A percentile compares a stretch with the other conserved stretches of the same genome.
phyloP scores from a whole-genome alignment of 768 basidiomycete species.

The Mycena polygramma region DNA sequence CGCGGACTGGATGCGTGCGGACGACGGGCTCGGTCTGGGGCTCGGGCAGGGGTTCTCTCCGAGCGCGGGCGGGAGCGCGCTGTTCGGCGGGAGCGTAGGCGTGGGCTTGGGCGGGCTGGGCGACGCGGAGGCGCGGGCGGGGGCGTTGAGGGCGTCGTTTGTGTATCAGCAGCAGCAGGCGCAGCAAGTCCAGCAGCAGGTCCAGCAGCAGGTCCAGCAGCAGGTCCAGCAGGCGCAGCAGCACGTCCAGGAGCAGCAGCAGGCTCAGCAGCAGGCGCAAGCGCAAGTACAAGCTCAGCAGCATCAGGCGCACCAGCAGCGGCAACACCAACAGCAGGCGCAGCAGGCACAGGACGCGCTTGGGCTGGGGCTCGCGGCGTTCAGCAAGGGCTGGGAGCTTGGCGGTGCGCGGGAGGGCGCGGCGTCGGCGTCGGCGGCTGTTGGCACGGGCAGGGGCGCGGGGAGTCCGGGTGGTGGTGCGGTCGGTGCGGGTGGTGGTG shows the following conservation, averaged over 20 bases:
- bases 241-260: slow-evolving; percentile 4
- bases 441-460: slow-evolving; percentile 14
- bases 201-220: slow-evolving; percentile 35
- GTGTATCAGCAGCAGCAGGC: slow-evolving; percentile 41
- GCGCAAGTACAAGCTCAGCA: slow-evolving; percentile 22
- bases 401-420: background rate
- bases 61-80: background rate
- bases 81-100: background rate
- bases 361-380: slow-evolving; percentile 16
- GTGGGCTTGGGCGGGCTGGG: background rate
- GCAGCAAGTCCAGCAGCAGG: slow-evolving; percentile 38
- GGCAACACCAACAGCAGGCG: too few species aligned
- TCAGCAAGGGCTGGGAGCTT: slow-evolving; percentile 16
- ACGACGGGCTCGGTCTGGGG: slow-evolving; percentile 28
- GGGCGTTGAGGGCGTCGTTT: slow-evolving; percentile 19
- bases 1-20: slow-evolving; percentile 38
- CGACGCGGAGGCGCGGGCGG: background rate
- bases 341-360: slow-evolving; percentile 21
- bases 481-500: background rate
- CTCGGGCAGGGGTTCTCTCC: background rate
- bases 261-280: slow-evolving; percentile 6
- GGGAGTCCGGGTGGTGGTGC: background rate
- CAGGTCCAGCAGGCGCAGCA: slow-evolving; percentile 5
- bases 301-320: background rate
- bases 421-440: background rate